These are phyloP conservation scores for Phlebiopsis gigantea DNA, from an alignment of 768 basidiomycete species.

Conservation along the genomic window DNA sequence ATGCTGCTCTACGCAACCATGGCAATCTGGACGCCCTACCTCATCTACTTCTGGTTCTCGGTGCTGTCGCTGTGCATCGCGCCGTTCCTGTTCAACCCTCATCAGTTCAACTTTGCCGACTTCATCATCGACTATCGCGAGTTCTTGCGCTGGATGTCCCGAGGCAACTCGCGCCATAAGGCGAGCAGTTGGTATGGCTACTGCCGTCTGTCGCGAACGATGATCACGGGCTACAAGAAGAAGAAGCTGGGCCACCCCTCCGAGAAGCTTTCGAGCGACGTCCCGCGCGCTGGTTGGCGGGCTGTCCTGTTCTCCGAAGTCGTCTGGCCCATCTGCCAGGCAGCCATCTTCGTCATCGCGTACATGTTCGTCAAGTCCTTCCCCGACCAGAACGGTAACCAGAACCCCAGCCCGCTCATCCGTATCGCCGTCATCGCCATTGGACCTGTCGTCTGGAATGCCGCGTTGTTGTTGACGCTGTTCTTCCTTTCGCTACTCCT, in stretches of 20 bases:
- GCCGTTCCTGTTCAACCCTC: conserved; percentile 99
- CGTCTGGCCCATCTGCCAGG: conserved; percentile 71
- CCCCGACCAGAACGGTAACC: conserved; percentile 55
- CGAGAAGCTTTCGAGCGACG: conserved; percentile 93
- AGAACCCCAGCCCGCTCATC: conserved; percentile 78
- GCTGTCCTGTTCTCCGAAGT: conserved; percentile 82
- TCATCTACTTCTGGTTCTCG: conserved; percentile 99
- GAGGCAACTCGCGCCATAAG: conserved; percentile 94
- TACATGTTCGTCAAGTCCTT: conserved; percentile 95
- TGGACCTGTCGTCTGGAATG: conserved; percentile 95
- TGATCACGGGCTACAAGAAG: conserved; percentile 99
- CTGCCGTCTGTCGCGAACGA: conserved; percentile 93
- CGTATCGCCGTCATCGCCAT: conserved; percentile 85
- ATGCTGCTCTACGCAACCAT: conserved; percentile 88
- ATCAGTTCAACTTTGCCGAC: conserved; percentile 95
- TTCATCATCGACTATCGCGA: conserved; percentile 99
- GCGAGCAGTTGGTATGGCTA: conserved; percentile 99
- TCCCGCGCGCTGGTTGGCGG: conserved; percentile 86
- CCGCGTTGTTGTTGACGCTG: conserved; percentile 72
- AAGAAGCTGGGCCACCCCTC: conserved; percentile 97
- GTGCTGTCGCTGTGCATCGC: conserved; percentile 92
- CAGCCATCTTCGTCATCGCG: conserved; percentile 73
- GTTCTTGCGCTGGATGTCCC: conserved; percentile 98
- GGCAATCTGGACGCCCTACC: conserved; percentile 87
- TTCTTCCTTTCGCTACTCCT: conserved; percentile 93